phyloP scores from a whole-genome alignment of 257 asterid genomes.

The Phtheirospermum japonicum region DNA sequence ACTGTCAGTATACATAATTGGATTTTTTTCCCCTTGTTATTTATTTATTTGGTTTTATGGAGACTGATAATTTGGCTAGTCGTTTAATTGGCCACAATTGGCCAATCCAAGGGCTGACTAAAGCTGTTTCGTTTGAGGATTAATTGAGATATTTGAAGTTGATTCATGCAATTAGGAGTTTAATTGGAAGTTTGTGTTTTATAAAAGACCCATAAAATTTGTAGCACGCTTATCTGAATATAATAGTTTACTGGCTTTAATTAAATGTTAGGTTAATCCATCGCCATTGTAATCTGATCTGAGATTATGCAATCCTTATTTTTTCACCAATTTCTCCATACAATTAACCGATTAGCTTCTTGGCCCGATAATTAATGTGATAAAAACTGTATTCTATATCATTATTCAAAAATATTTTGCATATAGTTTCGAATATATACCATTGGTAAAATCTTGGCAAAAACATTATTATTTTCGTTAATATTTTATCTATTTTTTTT shows the following conservation, averaged over 20 bases:
- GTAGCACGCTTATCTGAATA: neutral
- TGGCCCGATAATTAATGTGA: neutral
- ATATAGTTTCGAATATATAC: neutral
- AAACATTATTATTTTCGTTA: neutral
- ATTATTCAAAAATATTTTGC: neutral
- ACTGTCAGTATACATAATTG: neutral
- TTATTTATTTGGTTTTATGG: neutral
- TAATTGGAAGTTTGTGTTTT: neutral
- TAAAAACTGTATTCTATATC: no score
- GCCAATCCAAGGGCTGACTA: slow-evolving; percentile 7
- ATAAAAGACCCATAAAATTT: neutral
- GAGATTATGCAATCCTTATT: neutral
- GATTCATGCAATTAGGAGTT: slow-evolving; percentile 10
- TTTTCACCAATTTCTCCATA: no score
- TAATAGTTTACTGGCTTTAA: neutral
- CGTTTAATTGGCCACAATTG: slow-evolving; percentile 8
- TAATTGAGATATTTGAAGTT: neutral
- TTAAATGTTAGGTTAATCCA: neutral
- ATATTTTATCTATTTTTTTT: neutral
- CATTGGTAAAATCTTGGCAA: no score
- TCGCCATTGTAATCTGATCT: neutral
- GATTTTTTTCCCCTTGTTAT: neutral
- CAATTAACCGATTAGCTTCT: slow-evolving; percentile 7
- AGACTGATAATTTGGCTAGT: neutral
- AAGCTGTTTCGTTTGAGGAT: slow-evolving; percentile 9